Base-by-base conservation (phyloP, 2,329 filamentous ascomycete species). In the Botrytis deweyae region DNA sequence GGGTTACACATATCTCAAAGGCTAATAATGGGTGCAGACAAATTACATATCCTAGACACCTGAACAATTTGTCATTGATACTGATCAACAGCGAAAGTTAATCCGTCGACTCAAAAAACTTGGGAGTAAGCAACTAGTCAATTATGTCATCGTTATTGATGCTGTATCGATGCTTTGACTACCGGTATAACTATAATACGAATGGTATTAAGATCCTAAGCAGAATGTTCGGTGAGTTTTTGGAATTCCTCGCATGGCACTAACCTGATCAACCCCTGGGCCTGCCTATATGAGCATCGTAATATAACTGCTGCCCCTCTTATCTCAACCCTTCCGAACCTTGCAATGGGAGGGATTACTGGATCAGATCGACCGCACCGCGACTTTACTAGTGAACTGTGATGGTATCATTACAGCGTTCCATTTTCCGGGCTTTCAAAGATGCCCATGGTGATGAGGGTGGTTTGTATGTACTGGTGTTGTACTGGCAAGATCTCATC, bases 211-310 rank as follows among this genome's bases (percentile, higher is more conserved):
- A 29, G n/a, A 22, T 67, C 4, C 49, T 33, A 42, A 58, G 36
- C 16, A 55, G n/a, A 40, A 14, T 67, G 3, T 68, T 40, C 25
- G 25, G 14, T 68, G 22, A 49, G 16, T 40, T 55, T 12, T 55
- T 6, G 25, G 33, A 49, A 66, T 66, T 40, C 65, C 36, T 49
- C 46, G 46, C 65, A 67, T 67, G 3, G n/a, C 44, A 18, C 62
- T 44, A 55, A 55, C 20, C 29, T 36, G 18, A 20, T 65, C 1
- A 20, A 29, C 52, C 46, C 46, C 46, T 67, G 22, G 16, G 20
- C 65, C 65, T 70, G 20, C 46, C 65, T 70, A 78, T 78, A 78
- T 77, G 77, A 76, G 14, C 75, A 79, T 78, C 76, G 74, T 77
- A 40, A 73, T 78, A 79, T 78, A 76, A 74, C 42, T 66, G 59